Evolutionary conservation across 1,139 yeast genomes (phyloP), one percentile per base, ranked within the genome.

Genomic region (Hansenula lynferdii): DNA sequence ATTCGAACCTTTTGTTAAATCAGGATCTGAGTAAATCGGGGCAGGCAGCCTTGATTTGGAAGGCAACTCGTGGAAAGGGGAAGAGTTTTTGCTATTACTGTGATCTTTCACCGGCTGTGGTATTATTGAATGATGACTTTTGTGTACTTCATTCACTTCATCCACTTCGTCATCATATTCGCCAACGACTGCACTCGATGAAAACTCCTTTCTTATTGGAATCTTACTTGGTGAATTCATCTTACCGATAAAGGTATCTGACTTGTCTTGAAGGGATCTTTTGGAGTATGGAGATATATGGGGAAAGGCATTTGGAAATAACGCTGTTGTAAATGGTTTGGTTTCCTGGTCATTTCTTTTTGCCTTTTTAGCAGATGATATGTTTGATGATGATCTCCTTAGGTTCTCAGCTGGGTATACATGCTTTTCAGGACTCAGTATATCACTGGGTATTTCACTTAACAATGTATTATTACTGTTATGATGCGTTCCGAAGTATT

Each of bases 391-490:
- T 3, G 24, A 33, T 18, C 29, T 40, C 17, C 42, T 15, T 11
- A 44, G 22, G n/a, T 45, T 44, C 16, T 44, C 44, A 6, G 20
- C 8, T 10, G 52, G 53, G 29, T 48, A 51, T 1, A 37, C 17
- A 25, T 48, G 51, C 28, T 49, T 52, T 33, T 51, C 57, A 3
- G 57, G 57, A 31, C 54, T 50, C n/a, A 51, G 24, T 6, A 52
- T 35, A 28, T 52, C 57, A 38, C 37, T 40, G 1, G 55, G 55
- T 26, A 50, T 32, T 11, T 43, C 52, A 34, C 51, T 49, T 17
- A 38, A 11, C 3, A 50, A 16, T 1, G 56, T 52, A 10, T 45
- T 45, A 31, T 49, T 44, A 3, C 41, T 29, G 11, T 23, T 34
- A 17, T 15, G 20, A 19, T 30, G 24, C 2, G 19, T 12, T 10